These are phyloP conservation scores for Pelargonium citronellum DNA, from an alignment of 441 rosid species.

Conservation along the genomic window DNA sequence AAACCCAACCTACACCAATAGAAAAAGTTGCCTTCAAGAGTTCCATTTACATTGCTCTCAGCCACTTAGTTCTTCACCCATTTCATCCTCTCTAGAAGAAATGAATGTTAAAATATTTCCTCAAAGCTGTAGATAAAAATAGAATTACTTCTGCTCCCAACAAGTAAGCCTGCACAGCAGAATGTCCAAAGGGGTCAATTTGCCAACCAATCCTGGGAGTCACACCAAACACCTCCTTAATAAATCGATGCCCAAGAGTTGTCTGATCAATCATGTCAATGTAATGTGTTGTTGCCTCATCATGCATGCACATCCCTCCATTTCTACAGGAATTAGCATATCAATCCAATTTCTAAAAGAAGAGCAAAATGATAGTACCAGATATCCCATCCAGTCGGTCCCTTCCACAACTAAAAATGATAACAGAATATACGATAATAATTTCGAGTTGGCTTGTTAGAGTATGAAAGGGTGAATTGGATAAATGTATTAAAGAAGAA, in stretches of 20 bases:
- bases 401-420: neutral
- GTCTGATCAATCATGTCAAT: conserved; percentile 99
- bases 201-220: conserved; percentile 99
- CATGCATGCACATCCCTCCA: conserved; percentile 99
- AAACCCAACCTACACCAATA: conserved; percentile 67
- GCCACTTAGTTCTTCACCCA: neutral
- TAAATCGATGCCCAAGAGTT: conserved; percentile 83
- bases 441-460: neutral
- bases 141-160: conserved; percentile 74
- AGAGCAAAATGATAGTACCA: neutral
- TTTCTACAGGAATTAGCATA: conserved; percentile 42
- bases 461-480: neutral
- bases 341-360: neutral
- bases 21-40: neutral
- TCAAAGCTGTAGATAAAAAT: neutral
- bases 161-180: conserved; percentile 96
- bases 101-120: neutral
- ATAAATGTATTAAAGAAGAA: neutral
- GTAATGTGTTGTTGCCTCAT: conserved; percentile 90
- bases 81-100: neutral
- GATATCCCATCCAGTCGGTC: neutral
- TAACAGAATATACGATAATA: neutral
- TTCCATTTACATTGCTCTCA: neutral
- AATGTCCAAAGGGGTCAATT: conserved; percentile 98
- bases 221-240: conserved; percentile 69